Conservation (phyloP, 345 rosid species). For the Euphorbia pulcherrima region DNA sequence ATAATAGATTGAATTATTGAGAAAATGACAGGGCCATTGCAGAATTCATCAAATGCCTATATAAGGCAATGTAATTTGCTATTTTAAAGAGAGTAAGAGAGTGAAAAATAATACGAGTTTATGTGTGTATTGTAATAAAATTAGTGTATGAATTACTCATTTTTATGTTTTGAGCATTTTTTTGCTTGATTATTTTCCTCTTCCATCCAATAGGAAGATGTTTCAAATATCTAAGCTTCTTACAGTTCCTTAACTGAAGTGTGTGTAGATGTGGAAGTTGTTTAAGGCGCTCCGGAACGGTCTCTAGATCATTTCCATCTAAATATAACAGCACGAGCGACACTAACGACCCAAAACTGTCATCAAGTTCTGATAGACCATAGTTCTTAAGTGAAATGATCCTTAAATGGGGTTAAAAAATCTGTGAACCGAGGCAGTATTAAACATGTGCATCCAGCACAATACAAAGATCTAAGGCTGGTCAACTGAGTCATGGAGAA, state of each 20-base stretch:
- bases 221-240: neutral
- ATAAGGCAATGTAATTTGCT: no score
- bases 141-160: no score
- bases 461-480: neutral
- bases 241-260: neutral
- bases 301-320: neutral
- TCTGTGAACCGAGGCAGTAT: conserved; percentile 1
- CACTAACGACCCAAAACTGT: neutral
- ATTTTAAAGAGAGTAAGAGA: no score
- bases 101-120: no score
- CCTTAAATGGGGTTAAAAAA: neutral
- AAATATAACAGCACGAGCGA: neutral
- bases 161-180: no score
- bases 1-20: no score
- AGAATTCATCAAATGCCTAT: no score
- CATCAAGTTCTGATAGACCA: neutral
- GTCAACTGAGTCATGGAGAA: conserved; percentile 1
- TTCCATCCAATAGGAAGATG: no score
- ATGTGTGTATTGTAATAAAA: no score
- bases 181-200: no score
- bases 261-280: neutral
- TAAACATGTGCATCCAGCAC: neutral
- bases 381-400: neutral
- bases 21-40: no score
- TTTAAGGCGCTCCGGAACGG: neutral